Percentiles rank a stretch among this genome's conserved stretches.
Evolutionary conservation across 441 rosid species (phyloP).

Genomic region (Raphanus hybrid): DNA sequence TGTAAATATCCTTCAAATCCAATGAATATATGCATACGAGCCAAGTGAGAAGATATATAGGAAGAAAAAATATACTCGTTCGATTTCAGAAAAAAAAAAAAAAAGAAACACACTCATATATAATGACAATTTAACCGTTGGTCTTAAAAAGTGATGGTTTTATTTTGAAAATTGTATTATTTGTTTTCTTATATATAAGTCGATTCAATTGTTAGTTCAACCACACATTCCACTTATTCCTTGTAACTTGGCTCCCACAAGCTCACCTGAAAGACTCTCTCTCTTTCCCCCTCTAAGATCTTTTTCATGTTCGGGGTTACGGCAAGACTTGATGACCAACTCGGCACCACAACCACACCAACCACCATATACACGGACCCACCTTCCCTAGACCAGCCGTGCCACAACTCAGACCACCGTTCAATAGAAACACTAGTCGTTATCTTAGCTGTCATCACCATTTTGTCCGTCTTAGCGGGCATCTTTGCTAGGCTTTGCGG

Average conservation of each 20-base stretch:
- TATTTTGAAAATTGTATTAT: background rate
- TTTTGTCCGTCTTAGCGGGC: too few relatives aligned
- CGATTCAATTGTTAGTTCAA: background rate
- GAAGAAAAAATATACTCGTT: too few relatives aligned
- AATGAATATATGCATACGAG: background rate
- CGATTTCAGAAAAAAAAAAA: too few relatives aligned
- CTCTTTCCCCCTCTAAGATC: background rate
- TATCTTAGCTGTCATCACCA: too few relatives aligned
- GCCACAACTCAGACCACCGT: slow-evolving; percentile 46
- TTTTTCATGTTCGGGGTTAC: slow-evolving; percentile 34
- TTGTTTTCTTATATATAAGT: background rate
- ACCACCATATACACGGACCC: slow-evolving; percentile 47
- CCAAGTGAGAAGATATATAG: too few relatives aligned
- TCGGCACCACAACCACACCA: slow-evolving; percentile 41
- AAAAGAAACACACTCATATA: too few relatives aligned
- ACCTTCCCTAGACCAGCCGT: slow-evolving; percentile 38
- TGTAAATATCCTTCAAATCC: too few relatives aligned
- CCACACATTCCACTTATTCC: too few relatives aligned
- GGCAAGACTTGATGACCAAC: slow-evolving; percentile 48
- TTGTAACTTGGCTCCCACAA: slow-evolving; percentile 16
- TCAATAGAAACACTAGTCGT: too few relatives aligned
- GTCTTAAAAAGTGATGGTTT: too few relatives aligned
- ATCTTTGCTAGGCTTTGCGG: too few relatives aligned
- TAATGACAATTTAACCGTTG: too few relatives aligned
- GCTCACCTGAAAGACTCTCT: slow-evolving; percentile 31